Conservation (phyloP, 2,329 filamentous ascomycete species). For the Thelonectria rubi region DNA sequence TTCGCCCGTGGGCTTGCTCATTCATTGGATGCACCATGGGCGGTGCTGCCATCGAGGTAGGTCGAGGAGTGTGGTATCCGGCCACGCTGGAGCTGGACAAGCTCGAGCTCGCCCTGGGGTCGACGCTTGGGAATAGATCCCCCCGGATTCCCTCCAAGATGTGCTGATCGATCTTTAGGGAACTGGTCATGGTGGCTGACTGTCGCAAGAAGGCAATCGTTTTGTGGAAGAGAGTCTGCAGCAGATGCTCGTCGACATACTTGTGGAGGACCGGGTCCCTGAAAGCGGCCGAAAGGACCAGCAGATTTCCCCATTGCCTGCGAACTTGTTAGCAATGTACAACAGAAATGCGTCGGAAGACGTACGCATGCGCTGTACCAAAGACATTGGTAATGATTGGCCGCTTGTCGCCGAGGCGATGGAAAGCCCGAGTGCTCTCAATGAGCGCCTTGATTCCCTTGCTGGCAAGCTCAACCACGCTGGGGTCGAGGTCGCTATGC, state of each 20-base stretch:
- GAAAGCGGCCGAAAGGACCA: constrained; percentile 87
- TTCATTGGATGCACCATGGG: constrained; percentile 36
- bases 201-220: constrained; percentile 81
- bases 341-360: constrained; percentile 37
- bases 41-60: constrained; percentile 36
- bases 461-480: constrained; percentile 63
- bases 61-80: constrained; percentile 41
- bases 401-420: constrained; percentile 68
- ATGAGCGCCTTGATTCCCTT: constrained; percentile 79
- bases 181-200: constrained; percentile 77
- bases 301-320: constrained; percentile 96
- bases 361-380: constrained; percentile 95
- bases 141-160: constrained; percentile 71
- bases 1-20: constrained; percentile 37
- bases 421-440: constrained; percentile 85
- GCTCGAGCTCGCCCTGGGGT: constrained; percentile 49
- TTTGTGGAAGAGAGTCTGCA: constrained; percentile 70
- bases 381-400: constrained; percentile 95
- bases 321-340: constrained; percentile 31
- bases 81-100: constrained; percentile 53
- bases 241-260: constrained; percentile 63
- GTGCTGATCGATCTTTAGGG: constrained; percentile 75
- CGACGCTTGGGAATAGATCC: constrained; percentile 52
- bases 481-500: constrained; percentile 52
- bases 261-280: constrained; percentile 68